These are phyloP conservation scores for Lachnum nothofagi DNA, from an alignment of 2,329 filamentous ascomycete genomes.

Conservation along the genomic window DNA sequence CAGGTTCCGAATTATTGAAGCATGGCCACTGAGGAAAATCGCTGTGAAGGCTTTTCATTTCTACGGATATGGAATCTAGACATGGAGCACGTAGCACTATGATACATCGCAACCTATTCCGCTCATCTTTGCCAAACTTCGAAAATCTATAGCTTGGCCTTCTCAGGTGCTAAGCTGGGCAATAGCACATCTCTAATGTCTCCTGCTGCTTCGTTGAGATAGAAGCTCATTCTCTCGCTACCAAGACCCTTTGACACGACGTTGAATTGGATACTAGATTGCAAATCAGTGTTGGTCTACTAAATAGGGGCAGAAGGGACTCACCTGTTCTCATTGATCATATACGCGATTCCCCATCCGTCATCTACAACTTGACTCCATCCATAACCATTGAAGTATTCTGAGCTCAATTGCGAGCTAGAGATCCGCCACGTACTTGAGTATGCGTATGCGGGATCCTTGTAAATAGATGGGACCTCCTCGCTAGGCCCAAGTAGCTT, in stretches of 20 bases:
- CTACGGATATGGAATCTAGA: no score
- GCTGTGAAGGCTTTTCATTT: no score
- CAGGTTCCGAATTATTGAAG: no score
- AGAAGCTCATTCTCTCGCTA: slow-evolving; percentile 90
- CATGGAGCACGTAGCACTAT: no score
- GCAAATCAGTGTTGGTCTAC: background rate
- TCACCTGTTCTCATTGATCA: slow-evolving; percentile 98
- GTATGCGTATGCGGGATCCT: slow-evolving; percentile 81
- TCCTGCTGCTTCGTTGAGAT: slow-evolving; percentile 84
- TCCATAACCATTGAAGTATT: slow-evolving; percentile 98
- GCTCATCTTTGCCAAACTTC: background rate
- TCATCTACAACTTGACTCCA: slow-evolving; percentile 97
- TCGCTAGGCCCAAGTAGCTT: slow-evolving; percentile 78
- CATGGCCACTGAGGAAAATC: no score
- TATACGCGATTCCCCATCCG: slow-evolving; percentile 96
- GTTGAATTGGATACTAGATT: slow-evolving; percentile 85
- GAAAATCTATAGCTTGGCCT: slow-evolving; percentile 72
- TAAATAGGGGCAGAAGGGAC: slow-evolving; percentile 20
- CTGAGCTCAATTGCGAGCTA: slow-evolving; percentile 82
- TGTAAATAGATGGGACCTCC: slow-evolving; percentile 74
- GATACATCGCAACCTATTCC: no score
- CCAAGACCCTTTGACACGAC: slow-evolving; percentile 90
- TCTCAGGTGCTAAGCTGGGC: slow-evolving; percentile 71
- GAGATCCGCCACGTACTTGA: slow-evolving; percentile 85
- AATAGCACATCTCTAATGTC: slow-evolving; percentile 84